A percentile compares a stretch with the other conserved stretches of the same genome.
Conservation (phyloP, 2,329 filamentous ascomycete genomes). For the Bipolaris cookei region DNA sequence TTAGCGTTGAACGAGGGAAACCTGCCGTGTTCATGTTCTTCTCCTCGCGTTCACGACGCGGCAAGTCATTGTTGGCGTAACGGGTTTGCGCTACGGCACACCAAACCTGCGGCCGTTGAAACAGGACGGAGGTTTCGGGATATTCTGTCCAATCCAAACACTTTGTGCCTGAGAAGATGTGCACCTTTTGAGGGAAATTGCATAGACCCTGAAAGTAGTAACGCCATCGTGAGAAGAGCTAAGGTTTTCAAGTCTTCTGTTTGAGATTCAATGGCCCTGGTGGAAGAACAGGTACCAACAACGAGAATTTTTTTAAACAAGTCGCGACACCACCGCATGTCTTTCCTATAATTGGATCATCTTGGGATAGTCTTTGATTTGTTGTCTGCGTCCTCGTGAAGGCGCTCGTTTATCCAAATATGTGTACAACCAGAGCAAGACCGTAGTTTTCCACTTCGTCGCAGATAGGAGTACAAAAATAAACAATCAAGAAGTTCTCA, state of each 20-base stretch:
- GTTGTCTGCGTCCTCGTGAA: neutral
- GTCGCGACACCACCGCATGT: neutral
- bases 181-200: neutral
- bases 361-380: neutral
- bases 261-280: neutral
- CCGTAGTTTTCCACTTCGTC: neutral
- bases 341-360: too few relatives aligned
- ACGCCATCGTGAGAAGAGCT: neutral
- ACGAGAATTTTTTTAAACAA: neutral
- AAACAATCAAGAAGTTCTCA: neutral
- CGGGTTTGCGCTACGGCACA: conserved; percentile 11
- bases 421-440: neutral
- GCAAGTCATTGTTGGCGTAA: conserved; percentile 4
- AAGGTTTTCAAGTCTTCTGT: neutral
- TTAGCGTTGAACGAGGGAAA: neutral
- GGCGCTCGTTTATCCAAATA: neutral
- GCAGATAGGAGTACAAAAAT: neutral
- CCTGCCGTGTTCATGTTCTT: conserved; percentile 4
- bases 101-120: conserved; percentile 11
- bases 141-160: conserved; percentile 7
- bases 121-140: conserved; percentile 19
- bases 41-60: conserved; percentile 1
- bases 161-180: conserved; percentile 2
- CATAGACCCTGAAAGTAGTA: conserved; percentile 5
- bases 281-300: neutral